Conservation (phyloP, 441 rosid species). For the Erodium moschatum region DNA sequence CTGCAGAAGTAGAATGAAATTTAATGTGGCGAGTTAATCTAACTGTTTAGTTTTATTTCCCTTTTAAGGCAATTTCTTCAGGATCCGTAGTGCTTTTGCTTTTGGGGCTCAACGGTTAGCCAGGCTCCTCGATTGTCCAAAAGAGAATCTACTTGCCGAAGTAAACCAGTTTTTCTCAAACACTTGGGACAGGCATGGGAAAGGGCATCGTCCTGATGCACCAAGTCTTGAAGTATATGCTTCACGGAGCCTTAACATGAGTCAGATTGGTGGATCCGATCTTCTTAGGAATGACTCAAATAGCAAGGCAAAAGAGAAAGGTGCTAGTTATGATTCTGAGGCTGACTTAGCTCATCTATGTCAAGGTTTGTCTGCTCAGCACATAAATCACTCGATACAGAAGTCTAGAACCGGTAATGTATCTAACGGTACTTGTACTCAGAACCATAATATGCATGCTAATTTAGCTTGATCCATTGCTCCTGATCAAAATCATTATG, state of each 20-base stretch:
- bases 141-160: conserved; percentile 19
- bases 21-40: neutral
- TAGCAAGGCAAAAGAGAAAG: conserved; percentile 11
- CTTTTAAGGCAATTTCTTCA: conserved; percentile 18
- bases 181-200: conserved; percentile 20
- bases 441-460: neutral
- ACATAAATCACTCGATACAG: conserved; percentile 13
- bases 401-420: conserved; percentile 16
- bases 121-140: conserved; percentile 19
- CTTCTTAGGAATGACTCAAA: conserved; percentile 9
- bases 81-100: conserved; percentile 21
- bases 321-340: neutral
- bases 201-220: conserved; percentile 18
- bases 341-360: conserved; percentile 1
- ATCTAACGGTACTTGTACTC: conserved; percentile 9
- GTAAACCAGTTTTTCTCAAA: conserved; percentile 18
- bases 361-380: conserved; percentile 6
- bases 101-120: conserved; percentile 21
- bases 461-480: neutral
- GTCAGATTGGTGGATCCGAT: conserved; percentile 14
- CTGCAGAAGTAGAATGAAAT: neutral
- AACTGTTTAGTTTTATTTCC: conserved; percentile 2
- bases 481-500: conserved; percentile 10
- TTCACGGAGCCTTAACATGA: neutral
- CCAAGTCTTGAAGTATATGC: conserved; percentile 10